phyloP scores from a whole-genome alignment of 345 rosid genomes.

The Laguncularia racemosa region DNA sequence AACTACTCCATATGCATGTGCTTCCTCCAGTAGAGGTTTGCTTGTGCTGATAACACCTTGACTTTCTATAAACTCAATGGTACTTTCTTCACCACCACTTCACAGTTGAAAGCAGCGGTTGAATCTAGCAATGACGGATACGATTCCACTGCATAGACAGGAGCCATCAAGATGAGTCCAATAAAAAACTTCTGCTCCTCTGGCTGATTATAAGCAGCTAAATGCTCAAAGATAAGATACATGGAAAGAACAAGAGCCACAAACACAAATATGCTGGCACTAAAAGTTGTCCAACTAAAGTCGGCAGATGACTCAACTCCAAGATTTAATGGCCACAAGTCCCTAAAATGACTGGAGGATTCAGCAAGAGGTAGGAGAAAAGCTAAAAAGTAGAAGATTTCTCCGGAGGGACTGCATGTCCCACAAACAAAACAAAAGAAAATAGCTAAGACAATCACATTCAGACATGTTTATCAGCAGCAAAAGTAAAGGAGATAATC shows the following conservation, averaged over 20 bases:
- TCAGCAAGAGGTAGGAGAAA: slow-evolving; percentile 51
- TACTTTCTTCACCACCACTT: slow-evolving; percentile 95
- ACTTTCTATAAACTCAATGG: slow-evolving; percentile 90
- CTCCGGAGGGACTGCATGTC: too few relatives aligned
- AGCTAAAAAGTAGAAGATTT: slow-evolving; percentile 36
- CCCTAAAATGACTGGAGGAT: slow-evolving; percentile 38
- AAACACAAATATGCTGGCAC: slow-evolving; percentile 76
- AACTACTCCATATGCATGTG: slow-evolving; percentile 75
- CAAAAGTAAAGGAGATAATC: too few relatives aligned
- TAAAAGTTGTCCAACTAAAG: slow-evolving; percentile 77
- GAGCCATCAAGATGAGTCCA: slow-evolving; percentile 96
- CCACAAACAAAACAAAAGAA: too few relatives aligned
- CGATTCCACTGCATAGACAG: slow-evolving; percentile 93
- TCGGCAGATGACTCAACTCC: slow-evolving; percentile 32
- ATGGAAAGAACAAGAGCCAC: slow-evolving; percentile 76
- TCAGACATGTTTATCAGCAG: too few relatives aligned
- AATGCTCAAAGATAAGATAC: slow-evolving; percentile 86
- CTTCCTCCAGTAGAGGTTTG: slow-evolving; percentile 81
- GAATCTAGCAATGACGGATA: slow-evolving; percentile 85
- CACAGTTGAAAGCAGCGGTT: slow-evolving; percentile 85
- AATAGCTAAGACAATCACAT: too few relatives aligned
- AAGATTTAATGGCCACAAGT: slow-evolving; percentile 34
- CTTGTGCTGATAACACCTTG: slow-evolving; percentile 55
- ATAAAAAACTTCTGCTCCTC: slow-evolving; percentile 98
- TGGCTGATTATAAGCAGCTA: slow-evolving; percentile 91